phyloP scores from a whole-genome alignment of 176 grass and related monocot species.

The Saccharum officinarum region DNA sequence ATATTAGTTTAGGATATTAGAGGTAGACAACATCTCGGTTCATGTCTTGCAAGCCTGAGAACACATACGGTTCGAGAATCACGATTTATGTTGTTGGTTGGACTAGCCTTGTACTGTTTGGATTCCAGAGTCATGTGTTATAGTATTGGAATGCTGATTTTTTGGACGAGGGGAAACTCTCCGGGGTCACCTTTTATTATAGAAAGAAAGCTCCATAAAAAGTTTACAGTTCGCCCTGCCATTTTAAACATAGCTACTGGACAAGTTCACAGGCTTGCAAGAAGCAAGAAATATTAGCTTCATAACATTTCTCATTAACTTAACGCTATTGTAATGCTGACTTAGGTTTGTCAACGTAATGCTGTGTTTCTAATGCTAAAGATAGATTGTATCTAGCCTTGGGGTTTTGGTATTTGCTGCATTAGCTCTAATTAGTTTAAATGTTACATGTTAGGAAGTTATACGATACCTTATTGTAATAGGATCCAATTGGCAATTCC shows the following conservation, averaged over 20 bases:
- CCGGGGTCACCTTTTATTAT: not conserved
- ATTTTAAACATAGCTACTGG: not conserved
- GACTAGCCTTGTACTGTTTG: not conserved
- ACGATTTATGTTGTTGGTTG: not conserved
- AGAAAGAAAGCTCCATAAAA: not conserved
- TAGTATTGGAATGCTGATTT: not conserved
- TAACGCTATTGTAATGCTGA: not conserved
- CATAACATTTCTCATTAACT: not conserved
- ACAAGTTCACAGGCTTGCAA: not conserved
- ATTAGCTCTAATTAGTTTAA: not conserved
- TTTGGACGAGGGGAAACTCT: not conserved
- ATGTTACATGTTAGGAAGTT: conserved; percentile 21
- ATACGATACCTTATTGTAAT: not conserved
- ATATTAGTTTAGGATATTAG: not conserved
- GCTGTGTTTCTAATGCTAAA: not conserved
- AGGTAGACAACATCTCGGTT: not conserved
- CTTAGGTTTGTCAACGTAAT: conserved; percentile 10
- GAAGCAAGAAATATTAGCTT: not conserved
- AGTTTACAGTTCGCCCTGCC: not conserved
- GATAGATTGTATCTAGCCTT: not conserved
- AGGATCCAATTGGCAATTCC: not conserved
- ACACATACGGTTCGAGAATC: not conserved
- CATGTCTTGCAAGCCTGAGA: not conserved
- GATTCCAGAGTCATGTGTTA: not conserved
- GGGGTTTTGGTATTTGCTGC: not conserved